Percentiles rank a stretch among this genome's conserved stretches.
Conservation (phyloP, 257 asterid genomes). For the Galeopsis tetrahit region DNA sequence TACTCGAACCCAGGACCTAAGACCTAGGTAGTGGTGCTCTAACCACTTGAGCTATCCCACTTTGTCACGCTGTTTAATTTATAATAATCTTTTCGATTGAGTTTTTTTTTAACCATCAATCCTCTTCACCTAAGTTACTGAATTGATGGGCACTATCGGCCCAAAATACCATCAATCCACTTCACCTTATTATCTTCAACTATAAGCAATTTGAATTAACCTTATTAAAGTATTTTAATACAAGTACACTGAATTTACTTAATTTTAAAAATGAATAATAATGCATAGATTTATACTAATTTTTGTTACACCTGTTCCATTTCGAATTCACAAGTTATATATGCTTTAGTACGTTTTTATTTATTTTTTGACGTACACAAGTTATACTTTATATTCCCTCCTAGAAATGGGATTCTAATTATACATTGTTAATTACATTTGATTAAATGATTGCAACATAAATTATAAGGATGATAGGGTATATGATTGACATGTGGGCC, state of each 20-base stretch:
- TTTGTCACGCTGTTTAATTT: too few species aligned
- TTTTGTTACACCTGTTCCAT: not conserved
- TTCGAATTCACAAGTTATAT: not conserved
- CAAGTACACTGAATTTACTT: not conserved
- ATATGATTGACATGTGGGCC: slow-evolving; percentile 11
- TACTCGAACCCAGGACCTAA: too few species aligned
- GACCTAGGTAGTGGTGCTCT: too few species aligned
- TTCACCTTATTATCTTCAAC: not conserved
- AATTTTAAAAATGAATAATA: not conserved
- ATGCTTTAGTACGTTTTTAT: not conserved
- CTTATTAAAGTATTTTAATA: not conserved
- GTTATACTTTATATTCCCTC: not conserved
- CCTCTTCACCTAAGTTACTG: too few species aligned
- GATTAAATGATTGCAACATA: not conserved
- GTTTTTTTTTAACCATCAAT: too few species aligned
- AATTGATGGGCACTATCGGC: not conserved
- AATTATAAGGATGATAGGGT: not conserved
- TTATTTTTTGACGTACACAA: not conserved
- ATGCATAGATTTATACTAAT: not conserved
- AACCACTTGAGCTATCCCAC: too few species aligned
- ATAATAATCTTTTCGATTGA: too few species aligned
- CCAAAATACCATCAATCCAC: not conserved
- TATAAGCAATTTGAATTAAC: not conserved
- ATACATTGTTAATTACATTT: not conserved
- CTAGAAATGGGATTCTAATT: not conserved